phyloP scores from a whole-genome alignment of 495 filamentous ascomycete genomes.

The Rostrohypoxylon terebratum region DNA sequence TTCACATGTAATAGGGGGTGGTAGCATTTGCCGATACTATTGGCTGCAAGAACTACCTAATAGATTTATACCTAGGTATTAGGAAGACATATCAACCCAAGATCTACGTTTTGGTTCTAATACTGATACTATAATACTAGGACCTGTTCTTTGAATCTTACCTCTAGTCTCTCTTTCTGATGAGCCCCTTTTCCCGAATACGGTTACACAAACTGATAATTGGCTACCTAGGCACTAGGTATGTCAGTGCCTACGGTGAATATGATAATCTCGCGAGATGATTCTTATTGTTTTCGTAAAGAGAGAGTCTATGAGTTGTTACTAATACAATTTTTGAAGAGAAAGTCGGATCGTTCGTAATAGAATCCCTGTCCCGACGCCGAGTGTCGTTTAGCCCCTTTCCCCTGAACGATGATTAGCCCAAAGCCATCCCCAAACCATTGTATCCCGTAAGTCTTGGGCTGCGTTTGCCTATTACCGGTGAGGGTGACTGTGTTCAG shows the following conservation, averaged over 20 bases:
- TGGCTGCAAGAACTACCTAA: not conserved
- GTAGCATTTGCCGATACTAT: not conserved
- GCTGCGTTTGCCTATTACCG: not conserved
- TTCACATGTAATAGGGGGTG: not conserved
- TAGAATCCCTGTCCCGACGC: not conserved
- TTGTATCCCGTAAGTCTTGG: not conserved
- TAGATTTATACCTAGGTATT: not conserved
- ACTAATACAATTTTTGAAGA: constrained; percentile 5
- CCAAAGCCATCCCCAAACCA: not conserved
- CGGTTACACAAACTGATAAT: not conserved
- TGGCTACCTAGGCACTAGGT: not conserved
- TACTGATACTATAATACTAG: no score
- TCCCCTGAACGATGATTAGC: not conserved
- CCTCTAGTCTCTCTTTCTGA: not conserved
- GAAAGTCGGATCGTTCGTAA: not conserved
- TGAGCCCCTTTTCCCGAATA: not conserved
- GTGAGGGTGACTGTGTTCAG: not conserved
- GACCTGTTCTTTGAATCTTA: not conserved
- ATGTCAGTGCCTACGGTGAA: not conserved
- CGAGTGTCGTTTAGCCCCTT: not conserved
- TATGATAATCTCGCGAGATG: not conserved
- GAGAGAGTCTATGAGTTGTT: not conserved
- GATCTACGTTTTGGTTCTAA: no score
- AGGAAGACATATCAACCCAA: not conserved
- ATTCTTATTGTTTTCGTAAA: not conserved